Evolutionary conservation across 2,329 filamentous ascomycete species (phyloP).

Genomic region (Aquanectria penicillioides): DNA sequence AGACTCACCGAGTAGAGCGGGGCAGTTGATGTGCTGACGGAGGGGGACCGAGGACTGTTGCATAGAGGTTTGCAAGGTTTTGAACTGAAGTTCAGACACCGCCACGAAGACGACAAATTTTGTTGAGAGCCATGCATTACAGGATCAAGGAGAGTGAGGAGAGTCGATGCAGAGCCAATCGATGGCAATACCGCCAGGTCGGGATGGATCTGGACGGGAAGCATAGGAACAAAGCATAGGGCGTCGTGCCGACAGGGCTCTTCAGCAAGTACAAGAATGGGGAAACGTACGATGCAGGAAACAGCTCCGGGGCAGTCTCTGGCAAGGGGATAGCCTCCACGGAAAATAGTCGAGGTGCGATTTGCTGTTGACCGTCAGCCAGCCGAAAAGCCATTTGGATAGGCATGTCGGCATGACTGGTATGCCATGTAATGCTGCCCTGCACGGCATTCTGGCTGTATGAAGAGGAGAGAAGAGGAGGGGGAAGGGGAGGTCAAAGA

Average conservation of each 20-base stretch:
- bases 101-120: constrained; percentile 9
- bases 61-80: background rate
- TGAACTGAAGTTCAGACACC: constrained; percentile 15
- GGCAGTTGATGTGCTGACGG: background rate
- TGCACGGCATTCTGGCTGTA: too few species aligned
- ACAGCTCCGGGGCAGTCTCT: background rate
- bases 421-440: too few species aligned
- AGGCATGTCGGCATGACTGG: too few species aligned
- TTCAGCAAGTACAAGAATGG: background rate
- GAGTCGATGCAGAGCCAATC: constrained; percentile 10
- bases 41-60: background rate
- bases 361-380: too few species aligned
- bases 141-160: constrained; percentile 13
- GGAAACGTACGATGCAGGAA: constrained; percentile 36
- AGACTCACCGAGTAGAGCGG: background rate
- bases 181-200: background rate
- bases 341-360: too few species aligned
- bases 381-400: too few species aligned
- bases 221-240: constrained; percentile 4
- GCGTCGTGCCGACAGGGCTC: background rate
- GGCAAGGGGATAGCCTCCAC: background rate
- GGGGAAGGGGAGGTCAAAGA: too few species aligned
- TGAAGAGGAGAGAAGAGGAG: too few species aligned
- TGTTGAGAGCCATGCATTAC: constrained; percentile 22
- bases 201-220: constrained; percentile 13